Evolutionary conservation across 371 early-diverging fungal genomes (phyloP), one percentile per base, ranked within the genome.

Genomic region (Circinella minor): DNA sequence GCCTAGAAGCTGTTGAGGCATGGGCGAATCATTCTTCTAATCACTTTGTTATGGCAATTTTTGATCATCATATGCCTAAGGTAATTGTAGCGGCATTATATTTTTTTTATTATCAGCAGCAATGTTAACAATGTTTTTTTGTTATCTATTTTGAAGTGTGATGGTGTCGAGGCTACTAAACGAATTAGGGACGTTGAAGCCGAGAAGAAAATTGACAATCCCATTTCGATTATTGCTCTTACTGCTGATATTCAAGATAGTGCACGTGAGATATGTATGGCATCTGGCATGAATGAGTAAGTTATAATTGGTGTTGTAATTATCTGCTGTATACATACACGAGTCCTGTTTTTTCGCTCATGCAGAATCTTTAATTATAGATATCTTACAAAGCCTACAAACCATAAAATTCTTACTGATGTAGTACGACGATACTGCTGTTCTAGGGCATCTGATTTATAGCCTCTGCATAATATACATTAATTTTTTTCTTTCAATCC

Each of bases 51-150:
- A 77, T 83, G 76, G 83, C 70, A 3, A 77, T 83, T 38, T 81
- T 83, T 74, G 83, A 83, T 67, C 81, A 83, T 67, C 83, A 83
- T 67, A 83, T 83, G 83, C 83, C 83, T 18, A 75, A 80, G 68
- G 78, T 78, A 61, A 43, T 27, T 27, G 27, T 2, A 27, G 27
- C 27, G 27, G 27, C 27, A 2, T 27, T 27, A 27, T 27, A 27
- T 27, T 27, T 27, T 27, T 2, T 27, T 27, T 27, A 27, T 27
- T 27, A 27, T 27, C 27, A 27, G 27, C 27, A 27, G 27, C 2
- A 27, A 2, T 27, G 27, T 27, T 27, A 27, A 27, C 27, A 27
- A 27, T 27, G 27, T 27, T 27, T 27, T 27, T 27, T 27, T 27
- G 27, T 27, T 27, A 27, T 27, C 27, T 27, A 27, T 27, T 27